These are phyloP conservation scores for Colletotrichum sp. DNA, from an alignment of 2,329 filamentous ascomycete genomes.

Conservation along the genomic window DNA sequence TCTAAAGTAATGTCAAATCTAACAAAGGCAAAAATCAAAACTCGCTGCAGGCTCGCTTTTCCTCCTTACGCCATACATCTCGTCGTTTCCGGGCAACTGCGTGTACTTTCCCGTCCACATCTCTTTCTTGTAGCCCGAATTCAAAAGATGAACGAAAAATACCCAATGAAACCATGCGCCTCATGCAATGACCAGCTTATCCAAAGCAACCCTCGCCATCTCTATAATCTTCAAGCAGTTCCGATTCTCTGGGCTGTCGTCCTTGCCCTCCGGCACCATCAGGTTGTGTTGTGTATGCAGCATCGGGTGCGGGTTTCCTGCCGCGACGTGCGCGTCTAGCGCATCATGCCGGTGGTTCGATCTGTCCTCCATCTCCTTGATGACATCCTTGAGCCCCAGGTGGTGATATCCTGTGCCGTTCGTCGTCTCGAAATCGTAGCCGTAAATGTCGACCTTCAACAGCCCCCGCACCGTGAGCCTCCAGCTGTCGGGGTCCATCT, in stretches of 20 bases:
- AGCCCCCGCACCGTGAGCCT: slow-evolving; percentile 57
- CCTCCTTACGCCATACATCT: background rate
- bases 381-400: slow-evolving; percentile 59
- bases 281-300: slow-evolving; percentile 26
- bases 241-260: slow-evolving; percentile 37
- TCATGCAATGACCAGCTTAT: slow-evolving; percentile 60
- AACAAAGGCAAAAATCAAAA: background rate
- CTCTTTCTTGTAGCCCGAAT: background rate
- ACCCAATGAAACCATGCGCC: background rate
- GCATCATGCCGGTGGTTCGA: slow-evolving; percentile 52
- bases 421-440: slow-evolving; percentile 35
- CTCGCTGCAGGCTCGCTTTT: background rate
- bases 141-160: background rate
- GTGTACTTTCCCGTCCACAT: background rate
- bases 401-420: slow-evolving; percentile 30
- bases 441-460: slow-evolving; percentile 63
- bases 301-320: slow-evolving; percentile 38
- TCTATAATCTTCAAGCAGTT: slow-evolving; percentile 58
- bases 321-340: slow-evolving; percentile 49
- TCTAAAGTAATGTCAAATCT: background rate
- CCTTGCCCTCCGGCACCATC: slow-evolving; percentile 36
- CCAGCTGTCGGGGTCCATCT: slow-evolving; percentile 60
- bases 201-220: slow-evolving; percentile 58
- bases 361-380: slow-evolving; percentile 56
- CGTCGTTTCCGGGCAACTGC: background rate